phyloP scores from a whole-genome alignment of 495 filamentous ascomycete species.

The Penicillium diatomitis region DNA sequence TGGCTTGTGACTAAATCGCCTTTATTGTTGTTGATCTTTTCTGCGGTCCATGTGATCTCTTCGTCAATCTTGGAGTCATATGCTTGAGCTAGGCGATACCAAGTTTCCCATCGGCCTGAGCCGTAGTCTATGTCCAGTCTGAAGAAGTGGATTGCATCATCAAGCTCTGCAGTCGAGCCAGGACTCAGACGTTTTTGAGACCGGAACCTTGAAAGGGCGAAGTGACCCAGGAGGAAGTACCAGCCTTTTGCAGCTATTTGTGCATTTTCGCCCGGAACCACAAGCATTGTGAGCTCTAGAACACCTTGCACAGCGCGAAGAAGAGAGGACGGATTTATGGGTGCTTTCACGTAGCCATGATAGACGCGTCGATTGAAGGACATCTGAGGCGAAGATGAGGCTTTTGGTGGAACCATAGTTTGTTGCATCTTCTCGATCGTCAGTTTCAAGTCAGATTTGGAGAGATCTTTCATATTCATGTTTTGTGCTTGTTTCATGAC shows the following conservation, averaged over 20 bases:
- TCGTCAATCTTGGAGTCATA: constrained; percentile 91
- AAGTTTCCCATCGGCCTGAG: constrained; percentile 84
- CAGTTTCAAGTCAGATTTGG: constrained; percentile 77
- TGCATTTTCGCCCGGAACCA: constrained; percentile 42
- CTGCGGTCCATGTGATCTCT: constrained; percentile 85
- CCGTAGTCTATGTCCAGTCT: constrained; percentile 79
- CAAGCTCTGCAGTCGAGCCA: constrained; percentile 74
- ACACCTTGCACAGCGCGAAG: constrained; percentile 70
- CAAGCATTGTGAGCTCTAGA: constrained; percentile 47
- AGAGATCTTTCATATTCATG: constrained; percentile 82
- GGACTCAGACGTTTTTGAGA: constrained; percentile 71
- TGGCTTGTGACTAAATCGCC: constrained; percentile 66
- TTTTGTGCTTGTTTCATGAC: constrained; percentile 70
- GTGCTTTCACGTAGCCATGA: constrained; percentile 63
- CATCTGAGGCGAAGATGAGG: constrained; percentile 58
- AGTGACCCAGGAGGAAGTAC: constrained; percentile 86
- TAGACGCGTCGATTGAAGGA: constrained; percentile 67
- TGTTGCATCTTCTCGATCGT: constrained; percentile 86
- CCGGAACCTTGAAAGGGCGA: constrained; percentile 78
- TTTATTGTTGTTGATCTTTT: constrained; percentile 84
- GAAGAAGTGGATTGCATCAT: constrained; percentile 74
- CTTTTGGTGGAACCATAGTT: constrained; percentile 55
- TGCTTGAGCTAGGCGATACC: constrained; percentile 88
- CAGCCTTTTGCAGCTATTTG: constrained; percentile 73
- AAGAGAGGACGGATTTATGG: constrained; percentile 75